A percentile compares a stretch with the other conserved stretches of the same genome.
Evolutionary conservation across 257 asterid species (phyloP).

Genomic region (Thymus quinquecostatus): DNA sequence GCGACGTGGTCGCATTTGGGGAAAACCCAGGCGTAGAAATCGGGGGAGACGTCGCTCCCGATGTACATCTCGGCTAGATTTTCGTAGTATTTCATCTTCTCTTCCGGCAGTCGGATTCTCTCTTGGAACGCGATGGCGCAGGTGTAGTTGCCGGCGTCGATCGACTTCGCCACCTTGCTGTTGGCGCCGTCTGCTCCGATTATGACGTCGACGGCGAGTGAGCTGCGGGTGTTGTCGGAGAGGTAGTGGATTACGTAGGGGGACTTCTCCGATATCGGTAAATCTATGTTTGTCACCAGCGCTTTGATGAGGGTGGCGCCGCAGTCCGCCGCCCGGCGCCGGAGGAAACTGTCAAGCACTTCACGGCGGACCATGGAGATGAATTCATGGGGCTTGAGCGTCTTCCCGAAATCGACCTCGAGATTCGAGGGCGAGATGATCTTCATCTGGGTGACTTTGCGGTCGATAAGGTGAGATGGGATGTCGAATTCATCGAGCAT

Average conservation of each 20-base stretch:
- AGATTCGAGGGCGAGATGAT: conserved; percentile 83
- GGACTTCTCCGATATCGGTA: conserved; percentile 45
- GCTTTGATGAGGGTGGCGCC: conserved; percentile 71
- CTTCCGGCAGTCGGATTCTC: conserved; percentile 67
- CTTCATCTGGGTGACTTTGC: conserved; percentile 74
- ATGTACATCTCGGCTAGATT: conserved; percentile 82
- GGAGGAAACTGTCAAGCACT: conserved; percentile 79
- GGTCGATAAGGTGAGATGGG: conserved; percentile 67
- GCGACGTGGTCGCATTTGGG: conserved; percentile 94
- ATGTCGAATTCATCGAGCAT: conserved; percentile 85
- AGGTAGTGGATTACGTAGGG: conserved; percentile 63
- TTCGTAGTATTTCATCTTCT: conserved; percentile 72
- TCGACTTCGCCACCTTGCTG: conserved; percentile 78
- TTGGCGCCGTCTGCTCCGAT: conserved; percentile 92
- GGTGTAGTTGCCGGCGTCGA: conserved; percentile 68
- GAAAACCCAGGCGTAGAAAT: conserved; percentile 90
- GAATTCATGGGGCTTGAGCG: conserved; percentile 66
- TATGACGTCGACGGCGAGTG: conserved; percentile 66
- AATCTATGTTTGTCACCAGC: conserved; percentile 59
- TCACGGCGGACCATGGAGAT: conserved; percentile 91
- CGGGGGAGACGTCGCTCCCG: conserved; percentile 81
- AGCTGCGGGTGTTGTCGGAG: conserved; percentile 35
- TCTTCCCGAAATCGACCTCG: conserved; percentile 73
- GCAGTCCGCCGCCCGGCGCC: conserved; percentile 53
- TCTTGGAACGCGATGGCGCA: conserved; percentile 85